Evolutionary conservation across 2,329 filamentous ascomycete genomes (phyloP), one percentile per base, ranked within the genome.

Genomic region (Botrytis tulipae): DNA sequence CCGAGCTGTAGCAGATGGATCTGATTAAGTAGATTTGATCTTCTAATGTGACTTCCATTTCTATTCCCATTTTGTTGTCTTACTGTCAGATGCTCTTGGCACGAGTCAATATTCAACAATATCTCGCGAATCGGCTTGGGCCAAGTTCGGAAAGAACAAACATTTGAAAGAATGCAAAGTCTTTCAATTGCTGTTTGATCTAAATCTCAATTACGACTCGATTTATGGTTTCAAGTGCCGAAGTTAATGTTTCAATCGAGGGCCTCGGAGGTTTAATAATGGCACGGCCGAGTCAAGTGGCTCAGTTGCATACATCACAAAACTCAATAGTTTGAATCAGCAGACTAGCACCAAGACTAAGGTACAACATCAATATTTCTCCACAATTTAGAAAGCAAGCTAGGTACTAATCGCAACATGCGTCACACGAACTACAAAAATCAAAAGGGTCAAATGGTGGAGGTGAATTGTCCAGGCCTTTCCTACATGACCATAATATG

Each of bases 41-140:
- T 25, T 57, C 42, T 12, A 57, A 42, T 54, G 46, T 57, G 65
- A 68, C 44, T 32, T 68, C 35, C 48, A 42, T 57, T 18, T 54
- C n/a, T n/a, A 54, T 54, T 54, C 7, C n/a, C 51, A 54, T 54
- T 16, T 29, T 18, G 16, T 68, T 57, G 48, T 57, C 66, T 66
- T 25, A 68, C 16, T 42, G 44, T 69, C 71, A 72, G 51, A 72
- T 69, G 71, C 46, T 25, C 62, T 69, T 69, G 62, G 71, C 71
- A 72, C 71, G 71, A 51, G 71, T 69, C 51, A 44, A 67, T 57
- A 54, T 40, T 42, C 16, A 32, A 46, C 22, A 51, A 48, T 32
- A 40, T 63, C 57, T 71, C 37, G 40, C 40, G 42, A 44, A 51
- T 32, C n/a, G 35, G 37, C 42, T 29, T 14, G 32, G 59, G 12